Conservation (phyloP, 441 rosid species). For the Mallotus repandus region DNA sequence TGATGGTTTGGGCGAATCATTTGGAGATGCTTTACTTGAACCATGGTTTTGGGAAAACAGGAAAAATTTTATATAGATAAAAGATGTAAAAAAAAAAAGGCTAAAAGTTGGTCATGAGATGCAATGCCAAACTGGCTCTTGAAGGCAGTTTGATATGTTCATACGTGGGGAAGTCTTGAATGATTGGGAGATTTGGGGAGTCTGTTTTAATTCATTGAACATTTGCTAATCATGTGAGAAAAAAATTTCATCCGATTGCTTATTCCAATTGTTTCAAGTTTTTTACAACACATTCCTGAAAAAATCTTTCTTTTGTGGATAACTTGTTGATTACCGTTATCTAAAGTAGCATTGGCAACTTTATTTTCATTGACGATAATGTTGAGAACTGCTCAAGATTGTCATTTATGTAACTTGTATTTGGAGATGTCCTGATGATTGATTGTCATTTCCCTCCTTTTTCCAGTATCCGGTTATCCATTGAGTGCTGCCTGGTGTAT, state of each 20-base stretch:
- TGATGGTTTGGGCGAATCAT: too few relatives aligned
- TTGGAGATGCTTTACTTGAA: too few relatives aligned
- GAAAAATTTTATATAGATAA: too few relatives aligned
- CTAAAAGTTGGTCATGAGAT: too few relatives aligned
- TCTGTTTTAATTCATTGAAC: not conserved
- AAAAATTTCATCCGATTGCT: not conserved
- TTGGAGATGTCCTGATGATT: not conserved
- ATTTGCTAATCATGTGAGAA: not conserved
- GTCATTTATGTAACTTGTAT: not conserved
- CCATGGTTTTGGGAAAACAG: too few relatives aligned
- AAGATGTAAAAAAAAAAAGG: too few relatives aligned
- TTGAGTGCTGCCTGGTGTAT: slow-evolving; percentile 37
- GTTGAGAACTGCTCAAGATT: not conserved
- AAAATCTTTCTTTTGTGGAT: not conserved
- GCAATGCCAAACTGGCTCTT: too few relatives aligned
- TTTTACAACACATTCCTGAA: not conserved
- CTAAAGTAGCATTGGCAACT: not conserved
- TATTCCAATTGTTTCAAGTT: not conserved
- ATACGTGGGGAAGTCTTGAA: not conserved
- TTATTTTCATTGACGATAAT: not conserved
- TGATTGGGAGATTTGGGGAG: not conserved
- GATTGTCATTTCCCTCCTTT: not conserved
- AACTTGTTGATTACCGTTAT: not conserved
- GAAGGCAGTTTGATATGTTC: too few relatives aligned
- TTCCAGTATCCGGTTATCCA: slow-evolving; percentile 33